Evolutionary conservation across 257 asterid genomes (phyloP).

Genomic region (Voacanga thouarsii): DNA sequence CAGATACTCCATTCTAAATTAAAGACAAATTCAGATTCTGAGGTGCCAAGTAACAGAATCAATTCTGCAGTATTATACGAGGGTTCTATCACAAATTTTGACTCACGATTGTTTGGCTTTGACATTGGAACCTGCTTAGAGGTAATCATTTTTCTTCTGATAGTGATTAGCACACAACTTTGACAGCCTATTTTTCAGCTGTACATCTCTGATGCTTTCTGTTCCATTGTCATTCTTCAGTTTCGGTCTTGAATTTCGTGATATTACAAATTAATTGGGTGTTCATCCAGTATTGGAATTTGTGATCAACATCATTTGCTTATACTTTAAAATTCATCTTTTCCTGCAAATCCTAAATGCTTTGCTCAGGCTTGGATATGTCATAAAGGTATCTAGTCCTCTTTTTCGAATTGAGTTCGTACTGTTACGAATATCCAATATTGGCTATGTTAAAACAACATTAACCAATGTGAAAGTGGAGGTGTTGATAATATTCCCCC

Average conservation of each 20-base stretch:
- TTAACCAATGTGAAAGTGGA: too few species aligned
- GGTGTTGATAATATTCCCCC: too few species aligned
- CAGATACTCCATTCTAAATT: constrained; percentile 81
- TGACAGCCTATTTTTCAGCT: background rate
- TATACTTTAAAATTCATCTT: background rate
- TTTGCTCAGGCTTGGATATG: too few species aligned
- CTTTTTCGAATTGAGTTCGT: too few species aligned
- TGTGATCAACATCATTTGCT: background rate
- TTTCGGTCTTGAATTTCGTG: background rate
- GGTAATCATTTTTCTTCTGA: constrained; percentile 42
- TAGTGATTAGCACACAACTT: background rate
- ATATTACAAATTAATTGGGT: background rate
- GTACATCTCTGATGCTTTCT: background rate
- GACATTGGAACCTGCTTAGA: constrained; percentile 97
- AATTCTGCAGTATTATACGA: constrained; percentile 65
- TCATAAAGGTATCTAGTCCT: too few species aligned
- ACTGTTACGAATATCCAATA: too few species aligned
- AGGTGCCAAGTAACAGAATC: constrained; percentile 43
- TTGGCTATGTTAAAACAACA: too few species aligned
- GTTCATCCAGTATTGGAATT: background rate
- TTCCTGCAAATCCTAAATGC: too few species aligned
- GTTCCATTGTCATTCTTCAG: background rate
- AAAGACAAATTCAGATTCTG: constrained; percentile 38
- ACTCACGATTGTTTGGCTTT: constrained; percentile 62
- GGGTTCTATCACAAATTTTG: constrained; percentile 71